Evolutionary conservation across 2,329 filamentous ascomycete species (phyloP), one percentile per base, ranked within the genome.

Genomic region (Grosmannia serpens): DNA sequence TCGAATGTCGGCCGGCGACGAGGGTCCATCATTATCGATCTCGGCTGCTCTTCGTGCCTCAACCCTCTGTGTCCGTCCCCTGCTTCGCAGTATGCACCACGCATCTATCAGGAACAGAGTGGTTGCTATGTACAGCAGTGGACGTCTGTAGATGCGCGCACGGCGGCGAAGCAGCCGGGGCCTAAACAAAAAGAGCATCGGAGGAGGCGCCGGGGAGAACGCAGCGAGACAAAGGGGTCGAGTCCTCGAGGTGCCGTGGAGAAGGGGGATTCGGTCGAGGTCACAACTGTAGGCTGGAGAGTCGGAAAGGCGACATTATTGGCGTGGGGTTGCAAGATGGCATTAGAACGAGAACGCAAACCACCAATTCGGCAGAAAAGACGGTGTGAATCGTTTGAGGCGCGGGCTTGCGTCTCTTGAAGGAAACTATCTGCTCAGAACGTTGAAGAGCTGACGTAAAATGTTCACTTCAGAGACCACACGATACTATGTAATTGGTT

Each of bases 151-250:
- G 44, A 62, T 66, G 61, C 70, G 70, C 65, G 62, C 57, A 52
- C 61, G 59, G 33, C 70, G 66, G 33, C 58, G 59, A 63, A 70
- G 66, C 50, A 69, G 68, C 62, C 70, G 68, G 52, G 67, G 69
- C 60, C 65, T 67, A 58, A 70, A 58, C 63, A 71, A 67, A 57
- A 70, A 56, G 64, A 72, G 64, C 71, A 74, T 74, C 17, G 26
- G 44, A 20, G 20, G 17, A 44, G 11, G 17, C 38, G 38, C 13
- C 29, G 26, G 29, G 20, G 26, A 27, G 50, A 33, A 53, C 33
- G 41, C 20, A 44, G 6, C 22, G 27, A 7, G 54, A 56, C 41
- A 22, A 44, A 22, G 38, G 8, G 33, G 20, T 15, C 24, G 49
- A 20, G 26, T 17, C 22, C 22, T 22, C 24, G 22, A 27, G 35